Percentiles rank a stretch among this genome's conserved stretches.
These are phyloP conservation scores for Symmetrospora coprosmae DNA, from an alignment of 768 basidiomycete species.

Conservation along the genomic window DNA sequence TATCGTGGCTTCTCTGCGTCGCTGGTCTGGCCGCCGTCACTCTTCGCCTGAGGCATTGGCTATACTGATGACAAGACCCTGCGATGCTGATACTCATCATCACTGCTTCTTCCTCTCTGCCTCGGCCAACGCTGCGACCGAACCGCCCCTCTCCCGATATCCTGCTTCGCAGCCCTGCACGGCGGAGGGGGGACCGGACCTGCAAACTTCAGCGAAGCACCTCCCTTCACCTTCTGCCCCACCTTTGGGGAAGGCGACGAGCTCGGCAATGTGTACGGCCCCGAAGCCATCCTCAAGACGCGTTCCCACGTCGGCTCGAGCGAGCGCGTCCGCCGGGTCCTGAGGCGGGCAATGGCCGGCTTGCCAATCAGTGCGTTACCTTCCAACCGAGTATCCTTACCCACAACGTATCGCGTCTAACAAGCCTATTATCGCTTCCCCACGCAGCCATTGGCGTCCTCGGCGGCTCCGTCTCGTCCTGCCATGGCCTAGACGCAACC, in stretches of 20 bases:
- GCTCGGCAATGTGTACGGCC: constrained; percentile 64
- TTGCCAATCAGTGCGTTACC: constrained; percentile 31
- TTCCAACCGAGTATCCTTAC: too few species aligned
- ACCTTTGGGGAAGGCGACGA: constrained; percentile 67
- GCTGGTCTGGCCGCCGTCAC: neutral
- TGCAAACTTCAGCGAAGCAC: constrained; percentile 38
- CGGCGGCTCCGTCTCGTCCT: constrained; percentile 31
- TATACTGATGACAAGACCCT: too few species aligned
- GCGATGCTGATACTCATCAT: too few species aligned
- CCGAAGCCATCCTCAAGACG: constrained; percentile 47
- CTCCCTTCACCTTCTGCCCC: constrained; percentile 86
- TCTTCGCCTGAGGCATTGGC: too few species aligned
- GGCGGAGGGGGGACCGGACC: constrained; percentile 31
- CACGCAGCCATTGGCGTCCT: constrained; percentile 30
- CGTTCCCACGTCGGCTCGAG: constrained; percentile 28
- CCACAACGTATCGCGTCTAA: neutral
- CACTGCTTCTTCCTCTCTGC: too few species aligned
- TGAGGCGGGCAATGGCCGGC: constrained; percentile 34
- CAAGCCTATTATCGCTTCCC: neutral
- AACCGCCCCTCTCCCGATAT: neutral
- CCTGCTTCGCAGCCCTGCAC: constrained; percentile 21
- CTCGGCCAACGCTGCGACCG: neutral
- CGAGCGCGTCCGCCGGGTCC: constrained; percentile 30
- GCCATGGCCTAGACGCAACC: constrained; percentile 34
- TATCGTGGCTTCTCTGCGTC: too few species aligned